phyloP scores from a whole-genome alignment of 2,329 filamentous ascomycete genomes.

The Lasiodiplodia hormozganensis region DNA sequence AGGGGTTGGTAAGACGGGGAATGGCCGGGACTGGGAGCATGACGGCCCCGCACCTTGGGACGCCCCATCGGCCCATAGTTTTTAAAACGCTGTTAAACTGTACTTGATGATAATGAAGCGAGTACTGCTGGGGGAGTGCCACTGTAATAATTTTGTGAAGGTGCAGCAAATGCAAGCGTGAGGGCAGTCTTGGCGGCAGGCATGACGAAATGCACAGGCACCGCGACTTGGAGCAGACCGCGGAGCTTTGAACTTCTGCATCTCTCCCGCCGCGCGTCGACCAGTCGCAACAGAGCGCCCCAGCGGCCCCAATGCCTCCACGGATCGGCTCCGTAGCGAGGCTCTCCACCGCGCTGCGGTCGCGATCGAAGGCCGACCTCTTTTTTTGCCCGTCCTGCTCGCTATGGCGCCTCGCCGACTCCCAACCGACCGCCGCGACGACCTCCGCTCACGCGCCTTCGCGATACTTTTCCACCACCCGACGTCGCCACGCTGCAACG shows the following conservation, averaged over 20 bases:
- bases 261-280: slow-evolving; percentile 2
- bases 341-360: slow-evolving; percentile 36
- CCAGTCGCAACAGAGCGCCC: slow-evolving; percentile 15
- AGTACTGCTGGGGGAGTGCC: slow-evolving; percentile 13
- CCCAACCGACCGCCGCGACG: slow-evolving; percentile 7
- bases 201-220: slow-evolving; percentile 30
- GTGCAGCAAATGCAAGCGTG: neutral
- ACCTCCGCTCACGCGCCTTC: slow-evolving; percentile 13
- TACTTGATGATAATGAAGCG: slow-evolving; percentile 25
- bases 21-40: slow-evolving; percentile 8
- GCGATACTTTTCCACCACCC: slow-evolving; percentile 21
- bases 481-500: slow-evolving; percentile 45
- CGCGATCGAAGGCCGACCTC: slow-evolving; percentile 39
- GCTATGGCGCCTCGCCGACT: slow-evolving; percentile 36
- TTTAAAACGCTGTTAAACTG: slow-evolving; percentile 11
- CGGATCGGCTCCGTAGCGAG: slow-evolving; percentile 47
- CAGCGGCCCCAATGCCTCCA: slow-evolving; percentile 47
- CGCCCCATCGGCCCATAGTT: slow-evolving; percentile 21
- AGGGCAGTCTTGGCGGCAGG: slow-evolving; percentile 21
- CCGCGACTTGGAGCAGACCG: neutral
- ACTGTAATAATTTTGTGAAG: slow-evolving; percentile 6
- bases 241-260: slow-evolving; percentile 29
- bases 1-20: slow-evolving; percentile 17
- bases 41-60: neutral
- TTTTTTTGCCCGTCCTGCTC: slow-evolving; percentile 37